Conservation (phyloP, 352 stramenopile genomes). For the Globisporangium paddicum region DNA sequence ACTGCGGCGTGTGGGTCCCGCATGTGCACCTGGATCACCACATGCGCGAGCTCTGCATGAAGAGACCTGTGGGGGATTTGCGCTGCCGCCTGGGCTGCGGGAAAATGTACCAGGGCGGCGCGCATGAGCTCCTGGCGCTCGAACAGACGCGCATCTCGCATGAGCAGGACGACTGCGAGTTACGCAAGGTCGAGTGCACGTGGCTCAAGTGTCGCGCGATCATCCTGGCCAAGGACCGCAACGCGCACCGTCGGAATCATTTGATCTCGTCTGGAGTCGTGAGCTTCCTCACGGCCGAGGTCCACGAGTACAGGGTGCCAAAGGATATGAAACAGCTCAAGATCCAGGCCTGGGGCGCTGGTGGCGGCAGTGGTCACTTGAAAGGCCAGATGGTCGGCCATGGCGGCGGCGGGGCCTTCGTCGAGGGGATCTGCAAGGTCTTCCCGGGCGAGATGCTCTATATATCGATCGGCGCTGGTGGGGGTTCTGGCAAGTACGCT, state of each 20-base stretch:
- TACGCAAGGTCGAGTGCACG: conserved; percentile 66
- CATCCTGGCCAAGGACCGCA: conserved; percentile 55
- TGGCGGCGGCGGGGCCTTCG: conserved; percentile 63
- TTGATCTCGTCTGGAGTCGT: conserved; percentile 53
- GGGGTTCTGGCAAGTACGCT: conserved; percentile 34
- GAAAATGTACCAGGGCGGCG: conserved; percentile 42
- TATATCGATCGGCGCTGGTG: conserved; percentile 46
- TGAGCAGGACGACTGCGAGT: conserved; percentile 60
- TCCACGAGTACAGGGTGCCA: conserved; percentile 65
- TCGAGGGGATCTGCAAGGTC: conserved; percentile 52
- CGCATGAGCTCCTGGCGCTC: conserved; percentile 53
- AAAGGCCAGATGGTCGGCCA: conserved; percentile 40
- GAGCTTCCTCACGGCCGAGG: conserved; percentile 54
- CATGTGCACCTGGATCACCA: conserved; percentile 42
- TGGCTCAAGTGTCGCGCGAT: conserved; percentile 58
- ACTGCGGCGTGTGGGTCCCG: conserved; percentile 66
- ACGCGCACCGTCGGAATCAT: conserved; percentile 52
- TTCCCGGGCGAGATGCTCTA: conserved; percentile 72
- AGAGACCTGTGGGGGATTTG: conserved; percentile 53
- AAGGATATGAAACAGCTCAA: conserved; percentile 61
- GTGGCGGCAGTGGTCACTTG: conserved; percentile 60
- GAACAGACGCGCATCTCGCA: conserved; percentile 64
- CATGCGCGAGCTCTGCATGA: conserved; percentile 54
- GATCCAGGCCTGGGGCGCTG: conserved; percentile 65
- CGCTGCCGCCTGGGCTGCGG: conserved; percentile 57